These are phyloP conservation scores for Pythium sukuiense DNA, from an alignment of 352 stramenopile genomes.

Conservation along the genomic window DNA sequence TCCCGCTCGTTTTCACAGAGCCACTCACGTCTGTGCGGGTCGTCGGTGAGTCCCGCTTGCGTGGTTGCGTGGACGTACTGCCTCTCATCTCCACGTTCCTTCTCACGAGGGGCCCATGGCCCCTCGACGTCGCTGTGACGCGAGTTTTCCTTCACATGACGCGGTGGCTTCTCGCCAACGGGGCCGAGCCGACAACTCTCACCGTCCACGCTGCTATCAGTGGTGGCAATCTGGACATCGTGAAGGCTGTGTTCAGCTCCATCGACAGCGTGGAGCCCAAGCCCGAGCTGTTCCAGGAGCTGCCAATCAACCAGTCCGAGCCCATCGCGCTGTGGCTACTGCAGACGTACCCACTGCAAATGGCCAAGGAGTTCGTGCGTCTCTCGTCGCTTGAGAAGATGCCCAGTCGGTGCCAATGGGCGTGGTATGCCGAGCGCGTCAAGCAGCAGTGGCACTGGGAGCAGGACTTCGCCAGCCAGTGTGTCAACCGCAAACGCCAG, in stretches of 20 bases:
- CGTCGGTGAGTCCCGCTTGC: background rate
- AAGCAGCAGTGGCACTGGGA: slow-evolving; percentile 1
- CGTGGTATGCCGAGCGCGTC: background rate
- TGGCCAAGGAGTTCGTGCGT: slow-evolving; percentile 1
- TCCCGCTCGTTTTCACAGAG: background rate
- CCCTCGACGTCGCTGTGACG: background rate
- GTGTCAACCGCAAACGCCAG: slow-evolving; percentile 3
- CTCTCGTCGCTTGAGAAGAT: background rate
- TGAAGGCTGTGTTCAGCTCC: background rate
- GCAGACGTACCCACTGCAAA: background rate
- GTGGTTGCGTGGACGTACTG: background rate
- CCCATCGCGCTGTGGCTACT: background rate
- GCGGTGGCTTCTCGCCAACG: background rate
- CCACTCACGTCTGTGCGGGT: background rate
- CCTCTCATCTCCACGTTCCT: background rate
- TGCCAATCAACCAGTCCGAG: background rate
- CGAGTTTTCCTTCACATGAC: background rate
- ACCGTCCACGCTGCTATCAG: background rate
- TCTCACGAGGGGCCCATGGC: background rate
- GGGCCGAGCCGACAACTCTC: background rate
- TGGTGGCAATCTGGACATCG: background rate
- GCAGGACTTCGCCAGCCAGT: background rate
- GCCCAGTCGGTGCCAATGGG: background rate
- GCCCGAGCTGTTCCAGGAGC: background rate
- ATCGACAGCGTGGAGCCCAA: background rate